Evolutionary conservation across 2,329 filamentous ascomycete species (phyloP).

Genomic region (Cladosporium sp.): DNA sequence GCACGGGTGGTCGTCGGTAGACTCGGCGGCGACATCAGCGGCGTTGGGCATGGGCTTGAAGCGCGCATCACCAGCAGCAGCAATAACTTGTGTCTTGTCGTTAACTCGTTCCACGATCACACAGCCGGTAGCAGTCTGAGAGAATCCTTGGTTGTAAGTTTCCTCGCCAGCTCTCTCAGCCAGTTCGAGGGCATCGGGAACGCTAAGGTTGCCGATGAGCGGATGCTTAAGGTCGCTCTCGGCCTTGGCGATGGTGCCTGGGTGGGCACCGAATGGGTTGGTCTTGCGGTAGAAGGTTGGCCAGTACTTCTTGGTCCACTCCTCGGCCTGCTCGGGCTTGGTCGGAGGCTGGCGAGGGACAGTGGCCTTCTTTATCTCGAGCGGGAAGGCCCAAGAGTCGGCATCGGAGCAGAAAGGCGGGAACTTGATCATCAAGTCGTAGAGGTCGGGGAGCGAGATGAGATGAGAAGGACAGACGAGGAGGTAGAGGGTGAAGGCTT

Average conservation of each 20-base stretch:
- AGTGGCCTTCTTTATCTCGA: slow-evolving; percentile 59
- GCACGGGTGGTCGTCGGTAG: slow-evolving; percentile 17
- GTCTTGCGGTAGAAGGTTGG: slow-evolving; percentile 82
- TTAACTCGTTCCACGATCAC: slow-evolving; percentile 64
- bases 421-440: slow-evolving; percentile 34
- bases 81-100: slow-evolving; percentile 56
- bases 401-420: slow-evolving; percentile 37
- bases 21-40: slow-evolving; percentile 29
- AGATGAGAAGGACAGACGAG: slow-evolving; percentile 48
- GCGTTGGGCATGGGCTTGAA: slow-evolving; percentile 47
- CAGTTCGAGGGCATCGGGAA: slow-evolving; percentile 59
- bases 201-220: slow-evolving; percentile 43
- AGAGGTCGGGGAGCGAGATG: slow-evolving; percentile 53
- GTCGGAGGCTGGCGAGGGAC: slow-evolving; percentile 72
- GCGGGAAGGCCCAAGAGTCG: slow-evolving; percentile 35
- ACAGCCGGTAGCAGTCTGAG: slow-evolving; percentile 66
- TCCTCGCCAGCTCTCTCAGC: slow-evolving; percentile 59
- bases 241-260: slow-evolving; percentile 65
- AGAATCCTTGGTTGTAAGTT: slow-evolving; percentile 51
- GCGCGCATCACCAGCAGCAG: slow-evolving; percentile 71
- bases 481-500: slow-evolving; percentile 43
- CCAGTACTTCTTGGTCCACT: slow-evolving; percentile 76
- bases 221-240: slow-evolving; percentile 59
- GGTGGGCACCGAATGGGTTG: slow-evolving; percentile 81
- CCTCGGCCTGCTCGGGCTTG: slow-evolving; percentile 67